phyloP scores from a whole-genome alignment of 169 alveolate species.

The Plasmodium cynomolgi region DNA sequence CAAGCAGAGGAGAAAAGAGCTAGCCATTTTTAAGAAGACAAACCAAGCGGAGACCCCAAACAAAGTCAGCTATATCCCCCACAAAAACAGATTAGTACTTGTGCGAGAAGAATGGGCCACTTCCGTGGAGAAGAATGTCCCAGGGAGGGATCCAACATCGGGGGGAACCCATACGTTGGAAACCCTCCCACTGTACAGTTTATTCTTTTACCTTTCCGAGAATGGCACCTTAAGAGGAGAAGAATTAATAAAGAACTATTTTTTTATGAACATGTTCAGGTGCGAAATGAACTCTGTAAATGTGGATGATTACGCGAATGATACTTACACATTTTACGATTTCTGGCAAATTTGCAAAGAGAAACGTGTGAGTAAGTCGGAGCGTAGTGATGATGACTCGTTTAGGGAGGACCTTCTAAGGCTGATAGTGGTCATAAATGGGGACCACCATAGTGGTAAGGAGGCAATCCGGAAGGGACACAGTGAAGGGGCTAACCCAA shows the following conservation, averaged over 20 bases:
- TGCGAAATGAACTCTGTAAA: conserved; percentile 22
- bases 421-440: conserved; percentile 15
- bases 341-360: conserved; percentile 29
- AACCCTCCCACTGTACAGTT: conserved; percentile 47
- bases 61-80: not conserved
- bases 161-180: not conserved
- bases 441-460: not conserved
- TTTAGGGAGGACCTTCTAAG: conserved; percentile 48
- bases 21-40: not conserved
- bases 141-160: not conserved
- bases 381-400: conserved; percentile 10
- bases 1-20: not conserved
- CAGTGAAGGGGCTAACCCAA: not conserved
- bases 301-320: conserved; percentile 45
- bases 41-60: not conserved
- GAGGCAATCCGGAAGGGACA: not conserved
- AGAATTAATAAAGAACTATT: conserved; percentile 14
- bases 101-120: not conserved
- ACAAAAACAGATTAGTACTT: not conserved
- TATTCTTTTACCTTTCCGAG: conserved; percentile 47
- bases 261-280: conserved; percentile 38
- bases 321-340: conserved; percentile 37
- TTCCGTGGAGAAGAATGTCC: not conserved
- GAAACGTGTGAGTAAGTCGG: not conserved
- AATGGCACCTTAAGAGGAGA: conserved; percentile 6